A percentile compares a stretch with the other conserved stretches of the same genome.
Conservation (phyloP, 768 basidiomycete species). For the Leccinellum albellum region DNA sequence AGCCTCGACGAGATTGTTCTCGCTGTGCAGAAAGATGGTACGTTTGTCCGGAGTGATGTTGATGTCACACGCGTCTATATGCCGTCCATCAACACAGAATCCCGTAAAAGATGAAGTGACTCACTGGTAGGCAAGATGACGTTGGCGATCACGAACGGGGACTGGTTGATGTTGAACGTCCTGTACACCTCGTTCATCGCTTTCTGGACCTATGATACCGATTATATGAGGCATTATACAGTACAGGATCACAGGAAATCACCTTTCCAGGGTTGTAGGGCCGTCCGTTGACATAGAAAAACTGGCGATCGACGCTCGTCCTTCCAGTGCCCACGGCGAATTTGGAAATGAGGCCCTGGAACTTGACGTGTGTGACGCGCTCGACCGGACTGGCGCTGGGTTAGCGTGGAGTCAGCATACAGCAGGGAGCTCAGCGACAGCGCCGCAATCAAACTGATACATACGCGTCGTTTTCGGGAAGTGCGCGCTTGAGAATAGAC, state of each 20-base stretch:
- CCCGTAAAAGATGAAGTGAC: conserved; percentile 17
- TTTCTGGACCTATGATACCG: conserved; percentile 64
- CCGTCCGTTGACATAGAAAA: conserved; percentile 88
- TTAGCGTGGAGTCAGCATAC: conserved; percentile 1
- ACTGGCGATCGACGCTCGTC: conserved; percentile 80
- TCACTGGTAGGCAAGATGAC: conserved; percentile 76
- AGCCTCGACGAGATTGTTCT: conserved; percentile 69
- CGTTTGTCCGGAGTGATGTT: conserved; percentile 97
- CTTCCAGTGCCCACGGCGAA: conserved; percentile 75
- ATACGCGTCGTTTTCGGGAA: conserved; percentile 19
- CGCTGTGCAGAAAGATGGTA: conserved; percentile 89
- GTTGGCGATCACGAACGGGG: conserved; percentile 81
- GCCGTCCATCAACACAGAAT: not conserved
- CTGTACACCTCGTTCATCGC: conserved; percentile 92
- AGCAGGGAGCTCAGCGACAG: not conserved
- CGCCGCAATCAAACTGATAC: conserved; percentile 1
- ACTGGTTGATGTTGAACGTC: conserved; percentile 70
- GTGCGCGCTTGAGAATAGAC: conserved; percentile 18
- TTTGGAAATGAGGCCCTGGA: conserved; percentile 81
- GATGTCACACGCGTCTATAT: conserved; percentile 75
- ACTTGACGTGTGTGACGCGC: conserved; percentile 41
- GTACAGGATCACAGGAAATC: not conserved
- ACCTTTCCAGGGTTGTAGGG: conserved; percentile 82
- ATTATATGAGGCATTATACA: not conserved
- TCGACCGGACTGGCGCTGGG: conserved; percentile 7